phyloP scores from a whole-genome alignment of 177 flowering plant species.

The Vitis hybrid region DNA sequence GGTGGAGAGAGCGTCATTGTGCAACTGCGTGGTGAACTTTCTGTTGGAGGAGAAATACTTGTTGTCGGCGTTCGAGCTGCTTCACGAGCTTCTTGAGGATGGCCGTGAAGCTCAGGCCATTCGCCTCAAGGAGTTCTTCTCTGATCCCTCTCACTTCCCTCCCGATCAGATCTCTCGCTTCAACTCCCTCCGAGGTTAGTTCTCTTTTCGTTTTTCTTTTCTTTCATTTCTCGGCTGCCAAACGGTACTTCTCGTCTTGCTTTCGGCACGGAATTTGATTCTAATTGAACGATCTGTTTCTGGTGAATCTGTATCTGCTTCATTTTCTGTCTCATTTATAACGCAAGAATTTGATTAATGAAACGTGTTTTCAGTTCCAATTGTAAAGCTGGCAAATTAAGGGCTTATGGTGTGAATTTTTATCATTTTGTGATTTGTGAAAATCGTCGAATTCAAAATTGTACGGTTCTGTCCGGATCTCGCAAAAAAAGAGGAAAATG shows the following conservation, averaged over 20 bases:
- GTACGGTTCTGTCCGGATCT: too few species aligned
- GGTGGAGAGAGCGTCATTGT: conserved; percentile 95
- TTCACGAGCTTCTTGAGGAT: conserved; percentile 96
- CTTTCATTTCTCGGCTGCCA: not conserved
- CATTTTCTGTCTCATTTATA: too few species aligned
- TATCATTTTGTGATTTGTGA: too few species aligned
- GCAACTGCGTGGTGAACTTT: conserved; percentile 98
- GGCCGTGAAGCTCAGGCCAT: conserved; percentile 92
- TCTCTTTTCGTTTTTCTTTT: conserved; percentile 2
- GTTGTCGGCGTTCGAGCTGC: conserved; percentile 91
- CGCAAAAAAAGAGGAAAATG: too few species aligned
- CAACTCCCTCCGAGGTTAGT: conserved; percentile 75
- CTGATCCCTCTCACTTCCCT: conserved; percentile 82
- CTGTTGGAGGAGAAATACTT: conserved; percentile 86
- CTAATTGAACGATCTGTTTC: not conserved
- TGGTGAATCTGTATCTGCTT: too few species aligned
- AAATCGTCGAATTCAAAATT: too few species aligned
- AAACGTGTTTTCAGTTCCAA: too few species aligned
- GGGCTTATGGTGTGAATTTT: too few species aligned
- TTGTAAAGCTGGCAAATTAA: too few species aligned
- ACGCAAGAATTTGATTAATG: too few species aligned
- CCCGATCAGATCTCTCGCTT: conserved; percentile 97
- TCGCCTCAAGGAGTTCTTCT: conserved; percentile 89
- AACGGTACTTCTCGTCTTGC: too few species aligned
- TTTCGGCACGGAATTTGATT: not conserved